Conservation (phyloP, 805 yeast genomes). For the Barnettozyma vustinii region DNA sequence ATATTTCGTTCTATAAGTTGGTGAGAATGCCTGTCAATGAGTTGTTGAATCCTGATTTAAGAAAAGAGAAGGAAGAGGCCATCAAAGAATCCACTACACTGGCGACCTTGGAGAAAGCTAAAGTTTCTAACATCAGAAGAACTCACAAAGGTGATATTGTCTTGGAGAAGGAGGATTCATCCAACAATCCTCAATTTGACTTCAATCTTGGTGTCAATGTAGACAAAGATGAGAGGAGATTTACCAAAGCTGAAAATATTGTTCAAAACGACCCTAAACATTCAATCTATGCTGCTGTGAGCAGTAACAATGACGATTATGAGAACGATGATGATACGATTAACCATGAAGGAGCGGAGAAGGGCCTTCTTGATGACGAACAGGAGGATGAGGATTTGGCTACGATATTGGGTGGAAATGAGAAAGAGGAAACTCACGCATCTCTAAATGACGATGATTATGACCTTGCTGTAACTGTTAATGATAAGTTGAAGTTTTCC, state of each 20-base stretch:
- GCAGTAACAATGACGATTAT: conserved; percentile 9
- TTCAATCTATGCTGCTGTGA: conserved; percentile 10
- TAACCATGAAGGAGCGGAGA: conserved; percentile 12
- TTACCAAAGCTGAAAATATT: conserved; percentile 13
- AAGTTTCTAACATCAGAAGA: conserved; percentile 61
- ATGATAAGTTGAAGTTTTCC: conserved; percentile 18
- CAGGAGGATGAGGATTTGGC: conserved; percentile 34
- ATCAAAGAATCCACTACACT: conserved; percentile 63
- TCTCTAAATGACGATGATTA: conserved; percentile 13
- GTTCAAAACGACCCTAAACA: conserved; percentile 13
- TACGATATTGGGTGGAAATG: conserved; percentile 26
- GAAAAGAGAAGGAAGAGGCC: conserved; percentile 63
- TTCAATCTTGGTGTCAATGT: conserved; percentile 26
- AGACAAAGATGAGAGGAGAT: conserved; percentile 20
- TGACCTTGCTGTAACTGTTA: conserved; percentile 14
- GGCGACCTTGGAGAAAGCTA: conserved; percentile 56
- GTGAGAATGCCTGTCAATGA: conserved; percentile 68
- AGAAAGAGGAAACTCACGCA: conserved; percentile 10
- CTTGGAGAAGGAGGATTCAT: conserved; percentile 45
- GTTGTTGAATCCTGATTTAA: conserved; percentile 70
- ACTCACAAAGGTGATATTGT: conserved; percentile 88
- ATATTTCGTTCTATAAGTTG: conserved; percentile 50
- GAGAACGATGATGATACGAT: conserved; percentile 27
- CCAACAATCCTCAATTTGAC: conserved; percentile 23
- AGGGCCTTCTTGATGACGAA: conserved; percentile 1